Evolutionary conservation across 2,329 filamentous ascomycete genomes (phyloP).

Genomic region (Fusarium temperatum): DNA sequence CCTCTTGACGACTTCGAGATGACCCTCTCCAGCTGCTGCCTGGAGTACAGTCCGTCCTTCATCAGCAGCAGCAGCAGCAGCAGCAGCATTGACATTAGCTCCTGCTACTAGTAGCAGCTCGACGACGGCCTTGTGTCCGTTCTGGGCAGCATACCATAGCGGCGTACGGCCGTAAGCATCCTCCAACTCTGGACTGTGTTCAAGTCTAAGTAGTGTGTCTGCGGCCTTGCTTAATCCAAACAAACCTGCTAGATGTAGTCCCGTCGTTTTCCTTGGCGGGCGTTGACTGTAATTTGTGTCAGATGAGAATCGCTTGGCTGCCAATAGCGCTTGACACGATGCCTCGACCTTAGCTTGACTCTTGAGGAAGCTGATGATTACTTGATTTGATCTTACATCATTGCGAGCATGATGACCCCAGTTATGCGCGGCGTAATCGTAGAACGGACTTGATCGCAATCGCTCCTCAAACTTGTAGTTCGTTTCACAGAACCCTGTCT

Average conservation of each 20-base stretch:
- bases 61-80: too few relatives aligned
- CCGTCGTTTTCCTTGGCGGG: not conserved
- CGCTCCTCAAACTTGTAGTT: not conserved
- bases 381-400: not conserved
- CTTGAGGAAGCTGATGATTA: not conserved
- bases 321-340: not conserved
- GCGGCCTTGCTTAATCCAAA: not conserved
- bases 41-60: too few relatives aligned
- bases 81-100: too few relatives aligned
- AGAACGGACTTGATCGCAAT: not conserved
- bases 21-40: too few relatives aligned
- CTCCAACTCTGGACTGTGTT: not conserved
- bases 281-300: not conserved
- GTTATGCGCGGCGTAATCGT: not conserved
- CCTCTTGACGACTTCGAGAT: too few relatives aligned
- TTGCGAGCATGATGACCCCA: not conserved
- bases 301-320: not conserved
- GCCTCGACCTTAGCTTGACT: not conserved
- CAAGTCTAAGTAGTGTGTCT: not conserved
- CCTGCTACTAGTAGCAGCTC: not conserved
- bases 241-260: not conserved
- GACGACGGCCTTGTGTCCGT: not conserved
- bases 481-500: not conserved
- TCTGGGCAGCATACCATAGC: not conserved
- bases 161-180: not conserved